Percentiles rank a stretch among this genome's conserved stretches.
Conservation (phyloP, 108 stramenopile species). For the Epithemia pelagica region DNA sequence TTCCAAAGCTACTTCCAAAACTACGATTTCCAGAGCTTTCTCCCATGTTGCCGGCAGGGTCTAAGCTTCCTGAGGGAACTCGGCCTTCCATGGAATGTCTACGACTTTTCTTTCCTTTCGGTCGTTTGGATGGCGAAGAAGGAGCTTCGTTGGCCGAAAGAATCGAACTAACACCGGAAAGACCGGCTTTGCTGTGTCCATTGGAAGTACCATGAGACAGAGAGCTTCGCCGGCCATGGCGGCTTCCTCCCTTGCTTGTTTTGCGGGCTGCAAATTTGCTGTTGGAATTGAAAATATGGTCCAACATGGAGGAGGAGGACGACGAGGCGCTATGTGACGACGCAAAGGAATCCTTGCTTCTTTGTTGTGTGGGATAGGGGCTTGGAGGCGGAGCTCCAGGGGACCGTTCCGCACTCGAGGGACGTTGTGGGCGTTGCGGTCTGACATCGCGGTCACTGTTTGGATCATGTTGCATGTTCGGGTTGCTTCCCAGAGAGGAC, state of each 20-base stretch:
- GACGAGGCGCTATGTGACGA: too few relatives aligned
- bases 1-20: background rate
- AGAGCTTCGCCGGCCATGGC: background rate
- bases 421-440: background rate
- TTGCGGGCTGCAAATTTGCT: background rate
- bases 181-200: background rate
- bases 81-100: background rate
- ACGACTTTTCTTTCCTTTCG: background rate
- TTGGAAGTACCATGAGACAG: background rate
- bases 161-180: background rate
- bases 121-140: background rate
- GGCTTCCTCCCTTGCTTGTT: background rate
- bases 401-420: background rate
- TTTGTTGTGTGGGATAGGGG: too few relatives aligned
- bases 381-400: too few relatives aligned
- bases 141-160: background rate
- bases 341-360: too few relatives aligned
- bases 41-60: background rate
- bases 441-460: background rate
- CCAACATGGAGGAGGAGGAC: background rate
- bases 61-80: background rate
- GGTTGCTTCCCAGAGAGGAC: background rate
- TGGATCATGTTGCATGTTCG: background rate
- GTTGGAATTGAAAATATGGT: background rate
- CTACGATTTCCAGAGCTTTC: background rate